These are phyloP conservation scores for Exophiala sp. DNA, from an alignment of 2,329 filamentous ascomycete genomes.

Conservation along the genomic window DNA sequence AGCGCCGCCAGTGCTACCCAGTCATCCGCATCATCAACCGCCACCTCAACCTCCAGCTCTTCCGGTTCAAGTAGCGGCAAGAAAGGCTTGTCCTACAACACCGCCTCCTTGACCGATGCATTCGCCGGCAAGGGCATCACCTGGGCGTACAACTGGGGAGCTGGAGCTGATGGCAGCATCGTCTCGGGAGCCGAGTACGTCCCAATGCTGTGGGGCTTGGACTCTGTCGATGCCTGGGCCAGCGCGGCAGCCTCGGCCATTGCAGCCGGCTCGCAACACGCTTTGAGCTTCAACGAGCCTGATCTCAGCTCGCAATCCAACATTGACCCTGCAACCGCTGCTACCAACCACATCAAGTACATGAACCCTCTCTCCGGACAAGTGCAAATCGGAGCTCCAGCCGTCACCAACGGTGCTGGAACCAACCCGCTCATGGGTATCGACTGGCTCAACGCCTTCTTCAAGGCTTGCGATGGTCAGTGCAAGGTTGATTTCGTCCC, in stretches of 20 bases:
- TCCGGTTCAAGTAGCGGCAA: constrained; percentile 28
- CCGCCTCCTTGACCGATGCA: constrained; percentile 32
- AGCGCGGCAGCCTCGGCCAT: constrained; percentile 30
- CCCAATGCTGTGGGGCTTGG: constrained; percentile 44
- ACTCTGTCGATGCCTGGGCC: constrained; percentile 37
- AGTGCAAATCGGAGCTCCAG: constrained; percentile 43
- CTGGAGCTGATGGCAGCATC: constrained; percentile 31
- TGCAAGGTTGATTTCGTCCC: constrained; percentile 42
- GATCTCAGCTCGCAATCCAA: constrained; percentile 39
- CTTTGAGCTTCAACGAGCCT: constrained; percentile 48
- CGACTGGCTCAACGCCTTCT: constrained; percentile 40
- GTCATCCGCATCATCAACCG: constrained; percentile 8
- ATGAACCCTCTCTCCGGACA: constrained; percentile 37
- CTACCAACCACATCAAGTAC: constrained; percentile 35
- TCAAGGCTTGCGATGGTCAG: constrained; percentile 35
- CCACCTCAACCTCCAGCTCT: constrained; percentile 18
- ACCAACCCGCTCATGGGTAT: constrained; percentile 33
- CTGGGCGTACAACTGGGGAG: constrained; percentile 49
- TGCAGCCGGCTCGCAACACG: constrained; percentile 34
- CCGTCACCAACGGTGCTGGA: constrained; percentile 38
- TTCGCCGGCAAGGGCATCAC: constrained; percentile 34
- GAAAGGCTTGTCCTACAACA: constrained; percentile 42
- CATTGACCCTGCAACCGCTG: constrained; percentile 39
- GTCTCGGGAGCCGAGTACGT: constrained; percentile 40
- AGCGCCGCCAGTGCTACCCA: background rate